Evolutionary conservation across 2,329 filamentous ascomycete genomes (phyloP), one percentile per base, ranked within the genome.

Genomic region (Lasiodiplodia citricola): DNA sequence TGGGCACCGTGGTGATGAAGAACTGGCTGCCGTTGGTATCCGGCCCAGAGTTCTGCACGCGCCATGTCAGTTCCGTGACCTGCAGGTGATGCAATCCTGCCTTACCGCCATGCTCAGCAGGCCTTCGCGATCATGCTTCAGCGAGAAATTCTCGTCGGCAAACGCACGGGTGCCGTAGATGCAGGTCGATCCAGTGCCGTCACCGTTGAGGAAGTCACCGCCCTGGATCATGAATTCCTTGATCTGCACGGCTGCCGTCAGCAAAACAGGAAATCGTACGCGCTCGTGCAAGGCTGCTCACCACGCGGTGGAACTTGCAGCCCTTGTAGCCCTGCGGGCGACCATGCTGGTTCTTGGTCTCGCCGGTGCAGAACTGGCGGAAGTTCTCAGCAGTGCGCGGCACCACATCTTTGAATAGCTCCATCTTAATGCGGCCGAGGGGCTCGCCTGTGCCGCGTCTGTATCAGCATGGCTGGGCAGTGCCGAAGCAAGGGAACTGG

Each of bases 221-320:
- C 95, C 95, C 80, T 99, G 96, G 76, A 96, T 92, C 95, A 98
- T 98, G 83, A 98, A 97, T 75, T 92, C 92, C 82, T 92, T 92
- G 79, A 97, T 97, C 93, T 96, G 69, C 10, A 31, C 10, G 14
- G 41, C 35, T 56, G 44, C 60, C 52, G 37, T 71, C 37, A 66
- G 66, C 66, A 51, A 56, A 55, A 50, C 21, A 64, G 52, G 55
- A 50, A 35, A 14, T 6, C 44, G 44, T 5, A 62, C 25, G 52
- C 47, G 38, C 38, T 28, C 66, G 31, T 54, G 55, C 35, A 58
- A 58, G 54, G 38, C n/a, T 37, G 41, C 91, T 75, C 82, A 96
- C 93, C 74, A 98, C 93, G 69, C 96, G 90, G 81, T 98, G 96
- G 76, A 98, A 97, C 80, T 93, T 96, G 83, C 88, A 91, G 66